Percentiles rank a stretch among this genome's conserved stretches.
Evolutionary conservation across 805 yeast species (phyloP).

Genomic region (Saturnispora hagleri): DNA sequence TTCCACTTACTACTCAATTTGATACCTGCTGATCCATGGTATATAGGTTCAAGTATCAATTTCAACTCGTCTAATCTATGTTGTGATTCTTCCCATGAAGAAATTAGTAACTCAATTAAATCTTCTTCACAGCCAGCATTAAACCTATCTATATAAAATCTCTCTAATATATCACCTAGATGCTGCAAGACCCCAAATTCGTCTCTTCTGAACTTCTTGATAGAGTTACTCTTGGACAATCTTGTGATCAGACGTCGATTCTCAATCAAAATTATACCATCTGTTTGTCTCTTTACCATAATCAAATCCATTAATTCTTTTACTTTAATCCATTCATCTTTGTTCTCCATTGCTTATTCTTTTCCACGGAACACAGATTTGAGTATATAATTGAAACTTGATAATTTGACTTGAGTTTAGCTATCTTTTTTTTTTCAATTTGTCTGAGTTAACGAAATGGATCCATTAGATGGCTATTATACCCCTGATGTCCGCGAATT

Average conservation of each 20-base stretch:
- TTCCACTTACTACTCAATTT: background rate
- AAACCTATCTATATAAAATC: background rate
- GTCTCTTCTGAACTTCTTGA: background rate
- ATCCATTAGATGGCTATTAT: background rate
- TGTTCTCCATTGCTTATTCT: background rate
- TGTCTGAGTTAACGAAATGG: background rate
- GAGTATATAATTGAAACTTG: background rate
- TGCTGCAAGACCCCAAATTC: background rate
- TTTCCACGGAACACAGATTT: background rate
- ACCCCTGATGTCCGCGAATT: background rate
- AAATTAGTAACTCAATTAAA: background rate
- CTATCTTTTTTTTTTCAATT: background rate
- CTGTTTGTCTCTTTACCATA: background rate
- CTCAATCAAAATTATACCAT: background rate
- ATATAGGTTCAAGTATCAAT: conserved; percentile 3
- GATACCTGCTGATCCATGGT: background rate
- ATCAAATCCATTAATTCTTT: background rate
- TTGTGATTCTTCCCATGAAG: background rate
- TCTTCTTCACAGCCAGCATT: background rate
- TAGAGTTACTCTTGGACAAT: background rate
- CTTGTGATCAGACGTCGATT: background rate
- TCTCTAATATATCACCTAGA: background rate
- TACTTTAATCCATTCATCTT: background rate
- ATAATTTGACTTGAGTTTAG: background rate
- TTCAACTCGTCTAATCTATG: background rate